Evolutionary conservation across 108 stramenopile genomes (phyloP), one percentile per base, ranked within the genome.

Genomic region (Cylindrotheca closterium): DNA sequence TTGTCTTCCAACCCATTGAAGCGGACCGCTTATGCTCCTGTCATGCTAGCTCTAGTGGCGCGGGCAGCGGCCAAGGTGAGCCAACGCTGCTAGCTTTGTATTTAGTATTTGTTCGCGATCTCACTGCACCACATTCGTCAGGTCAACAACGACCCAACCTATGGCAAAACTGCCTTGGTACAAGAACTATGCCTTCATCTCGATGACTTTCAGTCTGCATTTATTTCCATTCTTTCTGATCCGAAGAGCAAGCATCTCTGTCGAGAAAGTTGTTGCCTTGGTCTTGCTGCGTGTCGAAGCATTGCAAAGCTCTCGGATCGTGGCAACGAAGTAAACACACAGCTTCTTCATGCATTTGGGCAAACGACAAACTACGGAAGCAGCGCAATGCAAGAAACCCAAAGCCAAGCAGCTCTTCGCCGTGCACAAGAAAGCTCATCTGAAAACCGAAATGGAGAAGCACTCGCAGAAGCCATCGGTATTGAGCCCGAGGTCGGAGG

Each of bases 221-320:
- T 94, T 53, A 77, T 94, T 31, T 59, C 70, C 46, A 83, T 89
- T 7, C 79, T 94, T 0, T 45, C 82, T 27, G 84, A 91, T 51
- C 80, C 86, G 3, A 94, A 91, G 65, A 80, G 80, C 74, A 91
- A 82, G 33, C 93, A 94, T 24, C 62, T 94, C 5, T 75, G 78
- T 22, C 67, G 93, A 7, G 93, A 94, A 50, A 85, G 90, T 72
- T 84, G 82, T 55, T 89, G 87, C 73, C 65, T 79, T 1, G 93
- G 93, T 0, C 71, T 94, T 33, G 85, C 87, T 50, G 93, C 90
- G 0, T 89, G 88, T 31, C 67, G 78, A 23, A 88, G 89, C 31
- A 71, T 94, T 19, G 78, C 70, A 4, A 47, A 68, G 52, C 5
- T 52, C 30, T 26, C 17, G 56, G 33, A 37, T 42, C 29, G 1